phyloP scores from a whole-genome alignment of 1,284 basidiomycete genomes.

The Stygiomarasmius scandens region DNA sequence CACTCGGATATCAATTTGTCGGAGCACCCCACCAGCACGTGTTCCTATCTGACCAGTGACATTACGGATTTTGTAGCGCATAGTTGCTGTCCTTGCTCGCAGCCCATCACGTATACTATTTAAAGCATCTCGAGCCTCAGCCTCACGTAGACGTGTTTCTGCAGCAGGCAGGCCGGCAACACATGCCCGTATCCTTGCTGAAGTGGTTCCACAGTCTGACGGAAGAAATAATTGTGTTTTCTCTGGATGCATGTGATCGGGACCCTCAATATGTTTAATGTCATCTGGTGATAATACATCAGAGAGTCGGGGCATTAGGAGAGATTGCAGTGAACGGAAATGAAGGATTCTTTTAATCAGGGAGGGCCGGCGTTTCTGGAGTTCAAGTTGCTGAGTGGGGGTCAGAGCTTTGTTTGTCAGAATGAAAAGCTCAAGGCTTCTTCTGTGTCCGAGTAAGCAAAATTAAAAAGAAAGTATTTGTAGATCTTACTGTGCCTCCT shows the following conservation, averaged over 20 bases:
- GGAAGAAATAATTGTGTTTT: not conserved
- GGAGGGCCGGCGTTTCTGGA: not conserved
- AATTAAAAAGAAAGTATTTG: not conserved
- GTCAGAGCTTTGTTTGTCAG: not conserved
- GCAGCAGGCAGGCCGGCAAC: not conserved
- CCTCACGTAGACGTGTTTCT: not conserved
- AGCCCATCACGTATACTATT: not conserved
- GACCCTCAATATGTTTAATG: not conserved
- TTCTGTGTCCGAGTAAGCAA: not conserved
- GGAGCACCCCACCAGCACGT: not conserved
- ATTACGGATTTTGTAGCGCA: constrained; percentile 1
- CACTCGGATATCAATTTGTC: constrained; percentile 5
- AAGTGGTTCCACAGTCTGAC: not conserved
- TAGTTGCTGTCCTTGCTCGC: not conserved
- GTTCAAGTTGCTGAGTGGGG: not conserved
- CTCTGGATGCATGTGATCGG: not conserved
- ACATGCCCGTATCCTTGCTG: not conserved
- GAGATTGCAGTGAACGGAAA: not conserved
- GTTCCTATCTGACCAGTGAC: constrained; percentile 3
- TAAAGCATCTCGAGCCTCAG: not conserved
- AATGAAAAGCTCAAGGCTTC: not conserved
- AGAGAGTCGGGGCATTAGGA: not conserved
- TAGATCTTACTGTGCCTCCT: constrained; percentile 17
- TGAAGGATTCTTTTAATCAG: not conserved
- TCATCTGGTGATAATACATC: not conserved